A percentile compares a stretch with the other conserved stretches of the same genome.
These are phyloP conservation scores for Fusarium beomiforme DNA, from an alignment of 2,329 filamentous ascomycete species.

Conservation along the genomic window DNA sequence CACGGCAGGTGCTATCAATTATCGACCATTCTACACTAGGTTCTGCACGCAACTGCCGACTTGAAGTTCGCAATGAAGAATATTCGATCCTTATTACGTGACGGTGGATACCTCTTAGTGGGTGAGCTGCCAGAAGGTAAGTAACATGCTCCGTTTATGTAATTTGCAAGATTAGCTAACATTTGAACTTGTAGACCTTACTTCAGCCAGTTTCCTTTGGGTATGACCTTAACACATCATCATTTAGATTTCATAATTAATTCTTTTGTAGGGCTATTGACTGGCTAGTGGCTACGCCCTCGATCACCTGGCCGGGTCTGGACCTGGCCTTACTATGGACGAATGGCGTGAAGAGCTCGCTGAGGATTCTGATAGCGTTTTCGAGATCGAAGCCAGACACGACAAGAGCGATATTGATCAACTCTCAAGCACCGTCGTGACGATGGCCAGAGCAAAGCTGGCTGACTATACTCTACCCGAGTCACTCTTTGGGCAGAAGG, in stretches of 20 bases:
- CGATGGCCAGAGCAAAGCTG: constrained; percentile 34
- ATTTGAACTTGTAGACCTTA: constrained; percentile 15
- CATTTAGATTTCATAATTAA: not conserved
- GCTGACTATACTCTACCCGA: constrained; percentile 3
- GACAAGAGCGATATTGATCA: constrained; percentile 13
- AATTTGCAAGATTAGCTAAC: constrained; percentile 7
- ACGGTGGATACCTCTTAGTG: constrained; percentile 36
- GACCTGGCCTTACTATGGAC: constrained; percentile 36
- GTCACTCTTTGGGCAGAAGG: constrained; percentile 13
- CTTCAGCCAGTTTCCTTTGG: constrained; percentile 39
- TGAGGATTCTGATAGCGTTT: constrained; percentile 33
- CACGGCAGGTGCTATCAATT: not conserved
- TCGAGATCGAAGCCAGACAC: constrained; percentile 22
- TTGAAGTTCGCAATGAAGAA: constrained; percentile 37
- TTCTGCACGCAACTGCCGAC: constrained; percentile 35
- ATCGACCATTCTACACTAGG: constrained; percentile 23
- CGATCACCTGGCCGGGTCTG: constrained; percentile 38
- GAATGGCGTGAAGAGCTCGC: constrained; percentile 37
- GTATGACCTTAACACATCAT: not conserved
- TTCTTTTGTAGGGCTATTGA: constrained; percentile 30
- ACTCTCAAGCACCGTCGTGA: constrained; percentile 37
- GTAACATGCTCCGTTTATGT: not conserved
- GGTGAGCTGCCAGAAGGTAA: constrained; percentile 40
- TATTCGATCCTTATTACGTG: constrained; percentile 34
- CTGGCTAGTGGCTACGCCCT: constrained; percentile 39